phyloP scores from a whole-genome alignment of 306 rosid genomes.

The Dryas drummondii region DNA sequence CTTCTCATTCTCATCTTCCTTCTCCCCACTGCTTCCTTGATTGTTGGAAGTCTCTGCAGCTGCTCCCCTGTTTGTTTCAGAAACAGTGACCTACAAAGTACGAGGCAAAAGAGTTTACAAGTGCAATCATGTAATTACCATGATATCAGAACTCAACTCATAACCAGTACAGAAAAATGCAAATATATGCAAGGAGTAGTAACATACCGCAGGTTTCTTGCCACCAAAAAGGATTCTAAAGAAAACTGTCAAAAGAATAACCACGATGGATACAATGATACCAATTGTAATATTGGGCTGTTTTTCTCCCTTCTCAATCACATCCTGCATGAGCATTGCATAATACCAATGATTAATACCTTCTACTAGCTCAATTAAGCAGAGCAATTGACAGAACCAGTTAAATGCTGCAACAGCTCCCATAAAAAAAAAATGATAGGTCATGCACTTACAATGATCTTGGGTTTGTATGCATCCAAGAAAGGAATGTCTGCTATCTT shows the following conservation, averaged over 20 bases:
- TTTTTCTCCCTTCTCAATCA: constrained; percentile 73
- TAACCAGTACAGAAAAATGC: background rate
- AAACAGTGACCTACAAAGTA: constrained; percentile 30
- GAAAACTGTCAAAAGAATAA: constrained; percentile 52
- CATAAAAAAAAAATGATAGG: background rate
- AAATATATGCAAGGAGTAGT: background rate
- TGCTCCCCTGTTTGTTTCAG: constrained; percentile 30
- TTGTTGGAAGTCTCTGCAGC: constrained; percentile 37
- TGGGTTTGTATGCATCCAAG: constrained; percentile 60
- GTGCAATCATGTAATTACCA: background rate
- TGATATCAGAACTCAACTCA: background rate
- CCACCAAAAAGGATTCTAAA: constrained; percentile 67
- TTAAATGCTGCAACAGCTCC: background rate
- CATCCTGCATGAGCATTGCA: constrained; percentile 45
- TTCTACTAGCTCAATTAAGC: background rate
- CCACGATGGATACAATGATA: constrained; percentile 50
- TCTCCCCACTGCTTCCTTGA: constrained; percentile 28
- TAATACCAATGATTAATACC: constrained; percentile 10
- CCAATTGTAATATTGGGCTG: constrained; percentile 78
- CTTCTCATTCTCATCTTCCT: constrained; percentile 48
- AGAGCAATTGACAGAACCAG: background rate
- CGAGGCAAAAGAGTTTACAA: background rate
- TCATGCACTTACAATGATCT: constrained; percentile 50
- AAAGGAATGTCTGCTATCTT: constrained; percentile 69
- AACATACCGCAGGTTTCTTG: constrained; percentile 36